Conservation (phyloP, 2,329 filamentous ascomycete genomes). For the Diplodia intermedia region DNA sequence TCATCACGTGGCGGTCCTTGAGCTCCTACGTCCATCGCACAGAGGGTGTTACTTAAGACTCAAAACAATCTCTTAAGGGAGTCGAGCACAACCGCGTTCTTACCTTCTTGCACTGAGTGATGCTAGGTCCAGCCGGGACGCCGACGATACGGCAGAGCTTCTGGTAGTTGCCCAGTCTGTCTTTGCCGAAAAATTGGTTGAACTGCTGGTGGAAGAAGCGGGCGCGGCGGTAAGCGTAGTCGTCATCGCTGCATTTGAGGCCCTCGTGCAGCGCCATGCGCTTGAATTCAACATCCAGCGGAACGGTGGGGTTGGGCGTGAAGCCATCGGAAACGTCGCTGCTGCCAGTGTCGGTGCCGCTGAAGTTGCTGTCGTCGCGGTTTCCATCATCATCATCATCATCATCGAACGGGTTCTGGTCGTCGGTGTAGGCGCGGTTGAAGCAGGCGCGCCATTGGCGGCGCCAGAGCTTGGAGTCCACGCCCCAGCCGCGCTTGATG, state of each 20-base stretch:
- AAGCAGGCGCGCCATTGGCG: constrained; percentile 37
- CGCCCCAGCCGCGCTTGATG: background rate
- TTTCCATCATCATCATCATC: background rate
- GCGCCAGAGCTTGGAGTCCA: constrained; percentile 32
- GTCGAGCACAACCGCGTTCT: background rate
- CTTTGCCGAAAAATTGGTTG: constrained; percentile 36
- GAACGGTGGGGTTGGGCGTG: background rate
- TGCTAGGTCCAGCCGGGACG: constrained; percentile 35
- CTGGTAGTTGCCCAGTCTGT: constrained; percentile 39
- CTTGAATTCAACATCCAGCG: background rate
- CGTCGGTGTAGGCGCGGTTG: background rate
- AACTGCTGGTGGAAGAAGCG: constrained; percentile 34
- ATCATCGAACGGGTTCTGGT: constrained; percentile 3
- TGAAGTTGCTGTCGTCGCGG: no score
- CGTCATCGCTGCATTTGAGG: background rate
- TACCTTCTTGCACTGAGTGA: constrained; percentile 43
- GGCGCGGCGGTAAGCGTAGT: background rate
- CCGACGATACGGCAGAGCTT: constrained; percentile 40
- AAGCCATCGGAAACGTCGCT: no score
- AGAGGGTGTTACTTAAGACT: background rate
- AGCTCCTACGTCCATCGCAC: constrained; percentile 34
- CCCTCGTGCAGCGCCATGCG: background rate
- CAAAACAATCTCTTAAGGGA: background rate
- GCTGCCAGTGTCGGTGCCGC: background rate
- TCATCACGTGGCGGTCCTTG: constrained; percentile 18